Conservation (phyloP, 2,329 filamentous ascomycete species). For the Cladosporium sp. region DNA sequence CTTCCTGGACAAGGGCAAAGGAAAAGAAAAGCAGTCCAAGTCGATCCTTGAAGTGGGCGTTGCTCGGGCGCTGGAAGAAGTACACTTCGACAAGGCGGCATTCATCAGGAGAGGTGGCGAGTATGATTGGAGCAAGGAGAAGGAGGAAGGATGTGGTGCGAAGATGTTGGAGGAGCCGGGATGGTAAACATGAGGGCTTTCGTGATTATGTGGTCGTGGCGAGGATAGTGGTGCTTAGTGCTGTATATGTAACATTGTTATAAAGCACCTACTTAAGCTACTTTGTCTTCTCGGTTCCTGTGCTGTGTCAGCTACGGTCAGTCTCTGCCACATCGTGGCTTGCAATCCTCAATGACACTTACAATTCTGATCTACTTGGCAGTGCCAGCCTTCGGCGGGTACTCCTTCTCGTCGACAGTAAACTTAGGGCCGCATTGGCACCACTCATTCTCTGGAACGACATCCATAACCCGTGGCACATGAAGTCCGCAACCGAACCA, state of each 20-base stretch:
- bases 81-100: constrained; percentile 49
- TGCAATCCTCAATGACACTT: background rate
- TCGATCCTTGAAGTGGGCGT: constrained; percentile 52
- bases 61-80: constrained; percentile 44
- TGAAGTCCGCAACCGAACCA: constrained; percentile 45
- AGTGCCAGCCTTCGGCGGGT: constrained; percentile 59
- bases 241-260: background rate
- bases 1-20: constrained; percentile 49
- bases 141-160: constrained; percentile 10
- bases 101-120: constrained; percentile 49
- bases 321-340: background rate
- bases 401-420: constrained; percentile 57
- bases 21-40: constrained; percentile 35
- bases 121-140: constrained; percentile 48
- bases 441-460: constrained; percentile 55
- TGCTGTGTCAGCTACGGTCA: background rate
- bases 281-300: background rate
- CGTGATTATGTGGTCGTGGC: background rate
- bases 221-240: background rate
- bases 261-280: background rate
- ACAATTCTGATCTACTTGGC: background rate
- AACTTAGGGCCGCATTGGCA: constrained; percentile 65
- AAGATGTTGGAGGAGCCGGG: constrained; percentile 18
- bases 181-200: constrained; percentile 10
- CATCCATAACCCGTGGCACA: constrained; percentile 62